phyloP scores from a whole-genome alignment of 441 rosid species.

The Adansonia grandidieri region DNA sequence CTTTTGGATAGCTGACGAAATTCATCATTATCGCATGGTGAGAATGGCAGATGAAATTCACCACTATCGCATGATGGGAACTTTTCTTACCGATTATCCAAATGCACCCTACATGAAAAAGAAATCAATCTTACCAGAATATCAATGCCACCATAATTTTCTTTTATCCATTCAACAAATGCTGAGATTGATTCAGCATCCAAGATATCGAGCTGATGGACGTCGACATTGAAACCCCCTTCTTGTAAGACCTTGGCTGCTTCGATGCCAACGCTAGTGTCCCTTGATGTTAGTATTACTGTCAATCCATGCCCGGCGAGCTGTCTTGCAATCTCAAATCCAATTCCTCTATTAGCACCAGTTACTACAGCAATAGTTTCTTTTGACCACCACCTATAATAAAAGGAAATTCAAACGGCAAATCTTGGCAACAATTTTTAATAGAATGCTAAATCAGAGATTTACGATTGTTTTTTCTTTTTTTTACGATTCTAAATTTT shows the following conservation, averaged over 20 bases:
- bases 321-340: constrained; percentile 78
- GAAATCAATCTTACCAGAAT: constrained; percentile 55
- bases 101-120: no score
- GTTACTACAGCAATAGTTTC: constrained; percentile 88
- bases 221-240: constrained; percentile 65
- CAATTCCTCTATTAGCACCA: constrained; percentile 88
- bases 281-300: constrained; percentile 76
- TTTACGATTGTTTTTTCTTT: no score
- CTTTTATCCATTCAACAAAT: constrained; percentile 64
- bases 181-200: constrained; percentile 50
- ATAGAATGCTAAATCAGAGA: neutral
- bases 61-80: no score
- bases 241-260: constrained; percentile 65
- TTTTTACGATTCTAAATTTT: no score
- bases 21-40: no score
- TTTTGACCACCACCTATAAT: constrained; percentile 81
- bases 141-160: constrained; percentile 67
- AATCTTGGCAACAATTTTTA: neutral
- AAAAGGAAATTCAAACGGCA: neutral
- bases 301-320: constrained; percentile 80
- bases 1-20: no score
- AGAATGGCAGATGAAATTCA: no score
- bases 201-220: constrained; percentile 72
- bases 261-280: constrained; percentile 62
- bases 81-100: no score